Base-by-base conservation (phyloP, 2,329 filamentous ascomycete genomes). In the Trichoderma aggressivum region DNA sequence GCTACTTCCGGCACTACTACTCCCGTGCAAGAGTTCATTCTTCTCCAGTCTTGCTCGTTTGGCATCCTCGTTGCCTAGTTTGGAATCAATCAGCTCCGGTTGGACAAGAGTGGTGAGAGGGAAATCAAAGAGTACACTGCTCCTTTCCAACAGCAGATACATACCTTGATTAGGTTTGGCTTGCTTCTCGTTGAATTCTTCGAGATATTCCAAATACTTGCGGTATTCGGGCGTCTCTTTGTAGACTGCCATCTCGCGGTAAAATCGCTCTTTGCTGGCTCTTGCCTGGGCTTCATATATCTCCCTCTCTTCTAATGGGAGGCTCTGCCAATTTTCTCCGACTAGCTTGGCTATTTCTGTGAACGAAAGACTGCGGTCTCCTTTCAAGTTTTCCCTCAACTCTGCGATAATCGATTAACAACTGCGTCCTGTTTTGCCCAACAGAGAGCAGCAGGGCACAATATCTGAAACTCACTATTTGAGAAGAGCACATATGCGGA, bases 401-500 rank as follows among this genome's bases (percentile, higher is more conserved):
- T 92, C 90, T 92, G 74, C 14, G 50, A n/a, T 0, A 11, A 56
- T 11, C 4, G 24, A n/a, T 72, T 16, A 72, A 56, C 61, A 43
- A 55, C 3, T n/a, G 24, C n/a, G 43, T 28, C n/a, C 24, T 7
- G 14, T 5, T n/a, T 62, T 30, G 43, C 24, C 32, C 16, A 28
- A n/a, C 21, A 34, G 16, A 34, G 59, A 59, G 26, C 55, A 34
- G 8, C 18, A n/a, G 26, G 5, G 5, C 18, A 26, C 21, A 43
- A 12, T 66, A 34, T 58, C n/a, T n/a, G 21, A 7, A 36, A 85
- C 90, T 83, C 80, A 93, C 91, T 92, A 76, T 95, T 95, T 0
- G 93, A 94, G 77, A 96, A 96, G 18, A 95, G 87, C 14, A 95
- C 93, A 81, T 95, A 95, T 63, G 92, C 93, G 5, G 92, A 95